phyloP scores from a whole-genome alignment of 257 asterid genomes.

The Eustoma russellianum region DNA sequence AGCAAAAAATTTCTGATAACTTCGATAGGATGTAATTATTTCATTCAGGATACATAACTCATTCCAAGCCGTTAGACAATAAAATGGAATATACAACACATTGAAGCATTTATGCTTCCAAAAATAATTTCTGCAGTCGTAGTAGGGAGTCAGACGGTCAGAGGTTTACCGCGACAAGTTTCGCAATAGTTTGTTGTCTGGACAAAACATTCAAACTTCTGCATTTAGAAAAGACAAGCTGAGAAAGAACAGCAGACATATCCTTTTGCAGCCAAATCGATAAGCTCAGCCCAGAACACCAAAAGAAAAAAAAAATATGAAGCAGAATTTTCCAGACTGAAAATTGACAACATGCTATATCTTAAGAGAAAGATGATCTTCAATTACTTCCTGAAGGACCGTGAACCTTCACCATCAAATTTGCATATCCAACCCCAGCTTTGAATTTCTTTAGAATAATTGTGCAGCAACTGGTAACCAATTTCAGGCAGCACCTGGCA shows the following conservation, averaged over 20 bases:
- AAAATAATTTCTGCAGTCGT: background rate
- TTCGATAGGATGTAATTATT: too few relatives aligned
- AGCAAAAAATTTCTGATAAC: too few relatives aligned
- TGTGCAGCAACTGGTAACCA: constrained; percentile 78
- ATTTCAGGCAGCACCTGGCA: constrained; percentile 78
- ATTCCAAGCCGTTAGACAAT: too few relatives aligned
- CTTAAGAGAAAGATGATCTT: constrained; percentile 4
- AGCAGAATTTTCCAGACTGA: background rate
- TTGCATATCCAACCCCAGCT: constrained; percentile 97
- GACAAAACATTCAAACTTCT: constrained; percentile 66
- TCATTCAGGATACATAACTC: too few relatives aligned
- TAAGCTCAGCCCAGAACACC: background rate
- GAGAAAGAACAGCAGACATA: background rate
- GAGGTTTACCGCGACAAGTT: constrained; percentile 66
- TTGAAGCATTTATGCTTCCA: too few relatives aligned
- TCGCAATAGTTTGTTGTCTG: constrained; percentile 52
- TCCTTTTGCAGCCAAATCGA: background rate
- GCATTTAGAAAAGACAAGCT: constrained; percentile 20
- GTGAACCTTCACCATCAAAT: constrained; percentile 47
- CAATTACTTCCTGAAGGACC: constrained; percentile 61
- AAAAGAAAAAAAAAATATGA: background rate
- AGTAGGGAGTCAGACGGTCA: constrained; percentile 5
- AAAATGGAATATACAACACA: too few relatives aligned
- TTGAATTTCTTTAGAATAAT: constrained; percentile 63
- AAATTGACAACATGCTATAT: too few relatives aligned